Base-by-base conservation (phyloP, 2,329 filamentous ascomycete genomes). In the Ceratocystis eucalypticola region DNA sequence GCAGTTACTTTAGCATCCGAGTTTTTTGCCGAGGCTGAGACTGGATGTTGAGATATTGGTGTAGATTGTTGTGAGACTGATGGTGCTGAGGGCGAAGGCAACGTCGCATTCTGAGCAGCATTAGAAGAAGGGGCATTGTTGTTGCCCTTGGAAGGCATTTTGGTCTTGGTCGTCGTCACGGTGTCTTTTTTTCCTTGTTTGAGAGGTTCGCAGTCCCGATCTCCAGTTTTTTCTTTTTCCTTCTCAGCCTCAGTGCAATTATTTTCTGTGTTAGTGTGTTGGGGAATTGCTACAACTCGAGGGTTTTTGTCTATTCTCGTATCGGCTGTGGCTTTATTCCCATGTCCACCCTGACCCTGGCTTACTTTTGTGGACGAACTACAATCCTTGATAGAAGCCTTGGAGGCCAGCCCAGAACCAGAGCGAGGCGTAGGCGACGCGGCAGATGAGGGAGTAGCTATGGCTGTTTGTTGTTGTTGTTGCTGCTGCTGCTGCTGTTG, bases 131-230 rank as follows among this genome's bases (percentile, higher is more conserved):
- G 37, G 37, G 53, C 62, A 50, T 59, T 59, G 20, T 44, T 61
- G 48, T 67, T 62, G 28, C 62, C 66, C 48, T 67, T 67, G 41
- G 66, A 65, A 44, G 66, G 62, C 66, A 67, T 67, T 53, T 67
- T 67, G 53, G 41, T 44, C 37, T 41, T 41, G 37, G 37, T 41
- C 37, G 37, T 41, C 44, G 25, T 48, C 61, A 63, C 61, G 28
- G 61, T 33, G 61, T 48, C 61, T 48, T 63, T 63, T 20, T 46
- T 48, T 59, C 25, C 55, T 59, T 59, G 55, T 37, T 59, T 59
- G 15, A 59, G 17, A 33, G 55, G 55, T 17, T 59, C 28, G 7
- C 25, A 15, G 55, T 59, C 55, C 22, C 55, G 30, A 48, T 50
- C 61, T 63, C 61, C 61, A 28, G 61, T 30, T 48, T 48, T 46